These are phyloP conservation scores for Wickerhamiella galacta DNA, from an alignment of 805 yeast genomes.

Conservation along the genomic window DNA sequence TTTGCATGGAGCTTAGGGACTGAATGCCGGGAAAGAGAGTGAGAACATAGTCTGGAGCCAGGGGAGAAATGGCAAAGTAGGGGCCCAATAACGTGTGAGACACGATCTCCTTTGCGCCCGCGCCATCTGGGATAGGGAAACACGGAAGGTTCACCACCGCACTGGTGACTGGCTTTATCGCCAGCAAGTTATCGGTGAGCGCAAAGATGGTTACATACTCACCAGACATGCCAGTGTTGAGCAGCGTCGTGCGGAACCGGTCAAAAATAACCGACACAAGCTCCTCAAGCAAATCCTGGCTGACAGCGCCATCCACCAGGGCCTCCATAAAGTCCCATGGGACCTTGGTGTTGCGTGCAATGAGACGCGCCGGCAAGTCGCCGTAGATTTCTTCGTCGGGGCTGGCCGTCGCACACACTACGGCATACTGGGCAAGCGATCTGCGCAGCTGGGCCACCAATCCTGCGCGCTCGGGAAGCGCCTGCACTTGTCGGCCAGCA, in stretches of 20 bases:
- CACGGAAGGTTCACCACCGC: conserved; percentile 39
- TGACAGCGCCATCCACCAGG: conserved; percentile 40
- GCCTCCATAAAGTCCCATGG: conserved; percentile 36
- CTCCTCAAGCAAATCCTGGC: conserved; percentile 49
- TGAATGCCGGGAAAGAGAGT: conserved; percentile 29
- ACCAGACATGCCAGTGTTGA: conserved; percentile 28
- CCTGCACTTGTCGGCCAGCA: conserved; percentile 3
- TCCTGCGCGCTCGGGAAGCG: background rate
- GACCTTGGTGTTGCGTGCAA: conserved; percentile 5
- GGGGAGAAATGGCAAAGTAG: conserved; percentile 56
- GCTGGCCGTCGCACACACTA: conserved; percentile 12
- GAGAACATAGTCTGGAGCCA: conserved; percentile 33
- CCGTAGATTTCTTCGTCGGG: conserved; percentile 9
- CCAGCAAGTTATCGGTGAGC: conserved; percentile 37
- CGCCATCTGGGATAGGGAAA: conserved; percentile 31
- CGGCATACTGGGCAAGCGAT: conserved; percentile 8
- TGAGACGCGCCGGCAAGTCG: conserved; percentile 3
- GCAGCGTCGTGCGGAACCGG: conserved; percentile 18
- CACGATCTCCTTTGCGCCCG: conserved; percentile 39
- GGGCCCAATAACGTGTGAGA: conserved; percentile 58
- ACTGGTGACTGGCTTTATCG: conserved; percentile 45
- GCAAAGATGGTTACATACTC: conserved; percentile 30
- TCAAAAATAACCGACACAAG: conserved; percentile 35
- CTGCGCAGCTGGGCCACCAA: conserved; percentile 5
- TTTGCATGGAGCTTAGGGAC: conserved; percentile 4